phyloP scores from a whole-genome alignment of 441 rosid genomes.

The Gossypium schwendimanii region DNA sequence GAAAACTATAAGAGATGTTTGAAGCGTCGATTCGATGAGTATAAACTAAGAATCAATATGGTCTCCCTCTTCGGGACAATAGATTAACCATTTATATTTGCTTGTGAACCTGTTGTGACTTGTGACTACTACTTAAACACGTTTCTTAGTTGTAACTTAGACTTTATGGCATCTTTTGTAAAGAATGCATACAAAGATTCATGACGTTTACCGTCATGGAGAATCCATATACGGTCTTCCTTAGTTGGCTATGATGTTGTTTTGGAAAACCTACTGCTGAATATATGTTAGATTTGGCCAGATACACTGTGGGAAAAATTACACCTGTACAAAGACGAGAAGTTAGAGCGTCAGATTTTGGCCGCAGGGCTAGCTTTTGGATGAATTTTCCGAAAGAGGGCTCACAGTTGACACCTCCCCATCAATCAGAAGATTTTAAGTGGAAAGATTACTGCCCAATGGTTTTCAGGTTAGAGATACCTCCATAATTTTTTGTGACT shows the following conservation, averaged over 20 bases:
- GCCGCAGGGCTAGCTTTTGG: conserved; percentile 92
- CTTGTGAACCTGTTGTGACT: conserved; percentile 8
- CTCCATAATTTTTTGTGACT: neutral
- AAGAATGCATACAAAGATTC: conserved; percentile 11
- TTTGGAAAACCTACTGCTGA: conserved; percentile 11
- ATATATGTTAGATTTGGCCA: conserved; percentile 29
- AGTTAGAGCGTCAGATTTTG: conserved; percentile 84
- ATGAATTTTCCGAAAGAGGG: conserved; percentile 91
- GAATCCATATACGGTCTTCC: neutral
- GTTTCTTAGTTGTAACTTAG: neutral
- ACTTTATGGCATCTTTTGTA: neutral
- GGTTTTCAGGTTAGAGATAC: conserved; percentile 76
- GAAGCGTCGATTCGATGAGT: neutral
- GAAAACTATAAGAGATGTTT: neutral
- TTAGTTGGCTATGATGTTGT: conserved; percentile 1
- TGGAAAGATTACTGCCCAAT: conserved; percentile 99
- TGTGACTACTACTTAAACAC: neutral
- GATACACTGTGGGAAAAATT: conserved; percentile 95
- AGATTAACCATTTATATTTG: neutral
- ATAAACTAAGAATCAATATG: neutral
- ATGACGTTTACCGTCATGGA: neutral
- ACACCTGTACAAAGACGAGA: conserved; percentile 90
- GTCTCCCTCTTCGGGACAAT: neutral
- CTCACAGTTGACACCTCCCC: conserved; percentile 84
- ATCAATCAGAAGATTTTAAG: conserved; percentile 83